phyloP scores from a whole-genome alignment of 306 rosid species.

The Prunus mira region DNA sequence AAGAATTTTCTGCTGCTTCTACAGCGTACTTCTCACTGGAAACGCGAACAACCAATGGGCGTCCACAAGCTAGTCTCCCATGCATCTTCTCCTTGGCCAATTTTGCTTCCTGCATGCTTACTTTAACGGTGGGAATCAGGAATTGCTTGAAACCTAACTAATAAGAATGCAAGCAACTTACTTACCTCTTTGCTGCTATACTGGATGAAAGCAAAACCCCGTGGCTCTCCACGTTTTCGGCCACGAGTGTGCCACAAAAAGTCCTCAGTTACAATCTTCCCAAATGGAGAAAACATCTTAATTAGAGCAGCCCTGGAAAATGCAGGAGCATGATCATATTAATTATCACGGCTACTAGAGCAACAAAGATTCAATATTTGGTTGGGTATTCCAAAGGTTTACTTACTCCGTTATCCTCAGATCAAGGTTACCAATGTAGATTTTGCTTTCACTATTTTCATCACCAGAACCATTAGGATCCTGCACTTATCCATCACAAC shows the following conservation, averaged over 20 bases:
- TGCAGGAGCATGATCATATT: conserved; percentile 13
- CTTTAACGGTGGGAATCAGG: conserved; percentile 84
- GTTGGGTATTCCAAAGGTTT: neutral
- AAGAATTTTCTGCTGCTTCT: conserved; percentile 43
- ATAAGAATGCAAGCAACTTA: conserved; percentile 30
- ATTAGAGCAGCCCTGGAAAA: conserved; percentile 73
- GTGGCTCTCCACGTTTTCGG: conserved; percentile 83
- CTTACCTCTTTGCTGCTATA: conserved; percentile 82
- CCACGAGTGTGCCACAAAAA: conserved; percentile 91
- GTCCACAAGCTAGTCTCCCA: conserved; percentile 80
- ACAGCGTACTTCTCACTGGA: conserved; percentile 52
- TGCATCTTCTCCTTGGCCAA: conserved; percentile 98
- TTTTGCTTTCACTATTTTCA: conserved; percentile 70
- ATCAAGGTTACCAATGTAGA: conserved; percentile 87
- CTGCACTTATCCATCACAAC: conserved; percentile 38
- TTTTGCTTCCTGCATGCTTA: conserved; percentile 97
- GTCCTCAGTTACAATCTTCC: conserved; percentile 80
- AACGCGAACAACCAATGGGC: conserved; percentile 82
- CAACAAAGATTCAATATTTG: neutral
- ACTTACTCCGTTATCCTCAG: conserved; percentile 93
- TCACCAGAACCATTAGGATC: conserved; percentile 49
- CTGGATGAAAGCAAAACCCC: conserved; percentile 86
- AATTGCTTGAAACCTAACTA: conserved; percentile 29
- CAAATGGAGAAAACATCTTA: conserved; percentile 86
- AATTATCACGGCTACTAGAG: neutral